Base-by-base conservation (phyloP, 495 filamentous ascomycete genomes). In the Hypoxylon cercidicola region DNA sequence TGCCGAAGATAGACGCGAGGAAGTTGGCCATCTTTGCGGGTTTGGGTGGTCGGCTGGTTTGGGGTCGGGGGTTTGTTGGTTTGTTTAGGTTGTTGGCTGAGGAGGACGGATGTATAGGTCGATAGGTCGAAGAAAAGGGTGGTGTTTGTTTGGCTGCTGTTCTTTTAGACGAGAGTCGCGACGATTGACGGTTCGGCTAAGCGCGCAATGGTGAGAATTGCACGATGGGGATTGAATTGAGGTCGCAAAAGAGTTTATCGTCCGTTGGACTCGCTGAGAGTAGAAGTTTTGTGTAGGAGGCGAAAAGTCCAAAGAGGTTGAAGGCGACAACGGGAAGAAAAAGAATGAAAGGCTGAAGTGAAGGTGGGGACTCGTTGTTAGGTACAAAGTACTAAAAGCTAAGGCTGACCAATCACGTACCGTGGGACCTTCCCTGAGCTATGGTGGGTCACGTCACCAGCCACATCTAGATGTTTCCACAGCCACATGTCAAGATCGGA, bases 1-100 rank as follows among this genome's bases (percentile, higher is more conserved):
- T 99, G 72, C 95, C 95, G 86, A 99, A 99, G 81, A 99, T 99
- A 72, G 92, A 96, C 75, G 95, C 95, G 76, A 99, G 93, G 75
- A 98, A 99, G 87, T 97, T 97, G 75, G 94, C 94, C 84, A 86
- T 86, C 40, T 69, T 81, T 55, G 9, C 16, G 54, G 21, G 3
- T 20, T 48, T 28, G 6, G n/a, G 2, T 19, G 39, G 12, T 32
- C 20, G 8, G 44, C 8, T 18, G 25, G 48, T 20, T 23, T 6
- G 43, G 3, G 9, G 43, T 18, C n/a, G 16, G 4, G 15, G 40
- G 9, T 9, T 20, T 1, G 11, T 45, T 23, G 12, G 8, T 3
- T 15, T 13, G 20, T 13, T 2, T 45, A 5, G 40, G n/a, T 43
- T 43, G 15, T 45, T 21, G 18, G 43, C n/a, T 43, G 20, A 23